Percentiles rank a stretch among this genome's conserved stretches.
Evolutionary conservation across 441 rosid genomes (phyloP).

Genomic region (Syzygium malaccense): DNA sequence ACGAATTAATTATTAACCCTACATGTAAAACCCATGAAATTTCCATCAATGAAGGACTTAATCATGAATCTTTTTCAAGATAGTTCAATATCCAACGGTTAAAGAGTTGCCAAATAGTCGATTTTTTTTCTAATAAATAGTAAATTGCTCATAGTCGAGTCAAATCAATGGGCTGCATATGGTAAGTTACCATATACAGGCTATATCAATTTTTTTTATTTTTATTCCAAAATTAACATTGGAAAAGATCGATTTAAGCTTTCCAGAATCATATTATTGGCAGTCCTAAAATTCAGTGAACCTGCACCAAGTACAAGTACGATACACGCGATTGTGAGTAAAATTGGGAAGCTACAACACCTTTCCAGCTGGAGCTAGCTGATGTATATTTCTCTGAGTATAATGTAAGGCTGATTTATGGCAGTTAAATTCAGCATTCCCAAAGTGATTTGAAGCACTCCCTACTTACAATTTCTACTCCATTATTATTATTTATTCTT

Average conservation of each 20-base stretch:
- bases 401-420: neutral
- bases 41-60: neutral
- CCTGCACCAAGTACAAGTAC: neutral
- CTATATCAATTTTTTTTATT: neutral
- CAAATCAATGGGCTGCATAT: neutral
- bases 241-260: neutral
- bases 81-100: neutral
- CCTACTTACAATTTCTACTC: neutral
- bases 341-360: neutral
- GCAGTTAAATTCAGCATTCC: neutral
- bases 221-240: neutral
- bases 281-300: neutral
- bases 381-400: neutral
- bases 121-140: neutral
- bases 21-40: neutral
- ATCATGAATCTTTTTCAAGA: neutral
- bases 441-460: neutral
- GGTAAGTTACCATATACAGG: neutral
- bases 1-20: accelerated
- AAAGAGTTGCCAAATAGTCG: neutral
- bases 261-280: neutral
- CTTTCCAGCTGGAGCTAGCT: neutral
- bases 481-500: neutral
- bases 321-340: neutral
- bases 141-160: neutral